Evolutionary conservation across 1,139 yeast genomes (phyloP).

Genomic region (Blastobotrys aristatus): DNA sequence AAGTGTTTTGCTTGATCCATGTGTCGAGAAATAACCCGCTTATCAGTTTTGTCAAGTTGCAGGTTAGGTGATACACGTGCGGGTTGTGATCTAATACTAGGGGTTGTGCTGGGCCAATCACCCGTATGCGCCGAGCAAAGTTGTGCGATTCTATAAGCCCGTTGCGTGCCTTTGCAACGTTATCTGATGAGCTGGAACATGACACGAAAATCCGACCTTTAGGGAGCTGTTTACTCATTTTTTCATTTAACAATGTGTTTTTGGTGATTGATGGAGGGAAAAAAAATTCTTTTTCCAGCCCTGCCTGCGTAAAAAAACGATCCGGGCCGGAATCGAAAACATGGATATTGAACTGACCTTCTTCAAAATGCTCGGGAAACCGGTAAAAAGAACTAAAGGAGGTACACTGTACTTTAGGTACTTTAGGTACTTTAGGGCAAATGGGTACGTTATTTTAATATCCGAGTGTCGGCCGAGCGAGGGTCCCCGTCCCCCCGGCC

Average conservation of each 20-base stretch:
- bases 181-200: not conserved
- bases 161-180: too few species aligned
- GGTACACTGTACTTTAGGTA: too few species aligned
- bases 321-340: not conserved
- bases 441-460: too few species aligned
- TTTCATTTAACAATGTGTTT: not conserved
- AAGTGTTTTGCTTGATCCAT: slow-evolving; percentile 13
- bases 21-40: slow-evolving; percentile 10
- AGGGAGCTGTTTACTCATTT: not conserved
- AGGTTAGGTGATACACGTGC: slow-evolving; percentile 6
- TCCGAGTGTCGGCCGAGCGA: not conserved
- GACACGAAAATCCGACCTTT: slow-evolving; percentile 1
- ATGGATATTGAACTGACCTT: too few species aligned
- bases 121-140: slow-evolving; percentile 17
- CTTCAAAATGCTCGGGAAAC: too few species aligned
- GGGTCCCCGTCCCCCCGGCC: not conserved
- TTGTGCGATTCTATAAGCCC: slow-evolving; percentile 18
- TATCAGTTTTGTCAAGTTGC: slow-evolving; percentile 12
- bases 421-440: too few species aligned
- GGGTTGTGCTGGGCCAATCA: slow-evolving; percentile 10
- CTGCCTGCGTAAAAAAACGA: not conserved
- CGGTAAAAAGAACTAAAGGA: too few species aligned
- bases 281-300: not conserved
- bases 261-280: not conserved
- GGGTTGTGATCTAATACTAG: slow-evolving; percentile 4